Conservation (phyloP, 192 early-diverging fungal species). For the Coemansia sp. region DNA sequence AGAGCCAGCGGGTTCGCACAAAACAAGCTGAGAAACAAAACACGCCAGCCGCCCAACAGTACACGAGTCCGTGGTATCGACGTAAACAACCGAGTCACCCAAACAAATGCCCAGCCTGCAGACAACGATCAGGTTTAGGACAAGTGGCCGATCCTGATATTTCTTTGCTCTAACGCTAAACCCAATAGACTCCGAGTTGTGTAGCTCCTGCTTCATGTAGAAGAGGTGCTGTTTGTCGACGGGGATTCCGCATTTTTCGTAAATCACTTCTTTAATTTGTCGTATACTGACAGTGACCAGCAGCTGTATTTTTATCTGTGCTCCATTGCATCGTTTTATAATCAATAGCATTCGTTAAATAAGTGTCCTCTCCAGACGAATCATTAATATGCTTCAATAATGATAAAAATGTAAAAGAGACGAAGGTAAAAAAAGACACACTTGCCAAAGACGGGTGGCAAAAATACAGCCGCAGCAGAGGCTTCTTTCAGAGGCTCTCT, state of each 20-base stretch:
- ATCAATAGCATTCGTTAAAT: neutral
- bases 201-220: neutral
- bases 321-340: slow-evolving; percentile 4
- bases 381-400: neutral
- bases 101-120: neutral
- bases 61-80: neutral
- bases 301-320: neutral
- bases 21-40: neutral
- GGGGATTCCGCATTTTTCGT: neutral
- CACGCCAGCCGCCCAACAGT: neutral
- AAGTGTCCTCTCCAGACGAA: neutral
- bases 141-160: neutral
- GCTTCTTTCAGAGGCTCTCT: no score
- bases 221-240: neutral
- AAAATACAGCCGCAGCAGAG: neutral
- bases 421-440: neutral
- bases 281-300: slow-evolving; percentile 2
- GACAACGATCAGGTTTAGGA: neutral
- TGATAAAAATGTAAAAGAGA: neutral
- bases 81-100: neutral
- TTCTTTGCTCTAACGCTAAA: neutral
- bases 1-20: neutral
- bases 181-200: slow-evolving; percentile 5
- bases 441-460: neutral
- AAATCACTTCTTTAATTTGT: neutral